These are phyloP conservation scores for Cryptococcus amylolentus DNA, from an alignment of 1,284 basidiomycete species.

Conservation along the genomic window DNA sequence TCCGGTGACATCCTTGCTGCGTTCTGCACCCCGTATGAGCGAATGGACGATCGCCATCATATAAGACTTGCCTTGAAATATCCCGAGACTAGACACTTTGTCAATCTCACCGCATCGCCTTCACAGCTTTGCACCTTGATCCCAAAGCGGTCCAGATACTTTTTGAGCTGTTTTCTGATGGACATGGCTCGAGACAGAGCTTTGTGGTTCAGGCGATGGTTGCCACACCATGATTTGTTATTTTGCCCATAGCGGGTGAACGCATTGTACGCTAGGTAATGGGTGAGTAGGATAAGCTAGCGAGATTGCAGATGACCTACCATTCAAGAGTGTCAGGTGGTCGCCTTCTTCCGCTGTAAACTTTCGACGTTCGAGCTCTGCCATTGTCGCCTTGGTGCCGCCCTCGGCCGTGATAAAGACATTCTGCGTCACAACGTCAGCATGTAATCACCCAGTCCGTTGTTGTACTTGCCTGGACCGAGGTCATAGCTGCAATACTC, in stretches of 20 bases:
- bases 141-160: slow-evolving; percentile 84
- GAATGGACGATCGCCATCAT: not conserved
- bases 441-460: not conserved
- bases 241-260: slow-evolving; percentile 78
- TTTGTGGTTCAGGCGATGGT: slow-evolving; percentile 87
- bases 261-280: slow-evolving; percentile 73
- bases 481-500: slow-evolving; percentile 92
- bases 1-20: slow-evolving; percentile 84
- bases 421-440: slow-evolving; percentile 56
- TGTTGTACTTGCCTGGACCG: slow-evolving; percentile 64
- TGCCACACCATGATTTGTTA: slow-evolving; percentile 80
- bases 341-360: slow-evolving; percentile 98
- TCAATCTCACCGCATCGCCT: slow-evolving; percentile 71
- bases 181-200: slow-evolving; percentile 87
- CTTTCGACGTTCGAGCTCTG: slow-evolving; percentile 84
- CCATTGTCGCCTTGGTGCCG: slow-evolving; percentile 74
- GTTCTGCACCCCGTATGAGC: slow-evolving; percentile 52
- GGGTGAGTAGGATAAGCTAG: not conserved
- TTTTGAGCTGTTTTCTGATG: slow-evolving; percentile 86
- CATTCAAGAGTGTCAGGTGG: slow-evolving; percentile 85
- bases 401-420: slow-evolving; percentile 77
- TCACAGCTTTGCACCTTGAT: slow-evolving; percentile 75
- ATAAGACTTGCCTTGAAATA: slow-evolving; percentile 65
- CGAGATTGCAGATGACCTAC: slow-evolving; percentile 49
- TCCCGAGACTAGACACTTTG: slow-evolving; percentile 81